phyloP scores from a whole-genome alignment of 2,329 filamentous ascomycete species.

The Penicillium sp. region DNA sequence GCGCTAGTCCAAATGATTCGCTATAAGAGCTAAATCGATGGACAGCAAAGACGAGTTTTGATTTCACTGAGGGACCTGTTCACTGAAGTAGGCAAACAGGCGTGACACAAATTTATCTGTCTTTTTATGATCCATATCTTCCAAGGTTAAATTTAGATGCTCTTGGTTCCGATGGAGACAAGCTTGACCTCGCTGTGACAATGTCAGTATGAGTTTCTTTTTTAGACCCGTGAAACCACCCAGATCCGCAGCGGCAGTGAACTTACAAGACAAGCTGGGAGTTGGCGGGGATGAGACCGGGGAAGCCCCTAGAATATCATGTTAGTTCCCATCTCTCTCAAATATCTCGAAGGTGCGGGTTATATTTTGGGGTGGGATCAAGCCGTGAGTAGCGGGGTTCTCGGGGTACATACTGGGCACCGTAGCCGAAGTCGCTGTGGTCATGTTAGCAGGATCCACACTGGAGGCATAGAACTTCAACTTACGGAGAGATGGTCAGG shows the following conservation, averaged over 20 bases:
- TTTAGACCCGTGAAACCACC: neutral
- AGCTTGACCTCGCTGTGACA: slow-evolving; percentile 65
- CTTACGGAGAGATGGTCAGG: slow-evolving; percentile 76
- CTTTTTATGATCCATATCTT: neutral
- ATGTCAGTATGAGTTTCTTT: slow-evolving; percentile 11
- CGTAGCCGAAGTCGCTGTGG: slow-evolving; percentile 43
- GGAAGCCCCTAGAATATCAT: slow-evolving; percentile 64
- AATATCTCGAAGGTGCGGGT: neutral
- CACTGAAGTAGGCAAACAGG: neutral
- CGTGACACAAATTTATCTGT: neutral
- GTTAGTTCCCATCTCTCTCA: neutral
- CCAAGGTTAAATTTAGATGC: slow-evolving; percentile 18
- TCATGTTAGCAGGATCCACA: slow-evolving; percentile 11
- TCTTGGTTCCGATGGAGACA: slow-evolving; percentile 61
- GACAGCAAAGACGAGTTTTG: neutral
- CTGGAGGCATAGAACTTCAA: slow-evolving; percentile 6
- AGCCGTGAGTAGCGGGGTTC: neutral
- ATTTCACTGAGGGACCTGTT: slow-evolving; percentile 2
- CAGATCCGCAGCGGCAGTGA: neutral
- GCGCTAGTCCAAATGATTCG: slow-evolving; percentile 2
- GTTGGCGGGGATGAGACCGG: slow-evolving; percentile 72
- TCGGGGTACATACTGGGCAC: slow-evolving; percentile 36
- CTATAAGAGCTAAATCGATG: neutral
- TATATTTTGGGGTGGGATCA: neutral
- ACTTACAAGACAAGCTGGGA: slow-evolving; percentile 83